A percentile compares a stretch with the other conserved stretches of the same genome.
These are phyloP conservation scores for Cardiospermum halicacabum DNA, from an alignment of 345 rosid genomes.

Conservation along the genomic window DNA sequence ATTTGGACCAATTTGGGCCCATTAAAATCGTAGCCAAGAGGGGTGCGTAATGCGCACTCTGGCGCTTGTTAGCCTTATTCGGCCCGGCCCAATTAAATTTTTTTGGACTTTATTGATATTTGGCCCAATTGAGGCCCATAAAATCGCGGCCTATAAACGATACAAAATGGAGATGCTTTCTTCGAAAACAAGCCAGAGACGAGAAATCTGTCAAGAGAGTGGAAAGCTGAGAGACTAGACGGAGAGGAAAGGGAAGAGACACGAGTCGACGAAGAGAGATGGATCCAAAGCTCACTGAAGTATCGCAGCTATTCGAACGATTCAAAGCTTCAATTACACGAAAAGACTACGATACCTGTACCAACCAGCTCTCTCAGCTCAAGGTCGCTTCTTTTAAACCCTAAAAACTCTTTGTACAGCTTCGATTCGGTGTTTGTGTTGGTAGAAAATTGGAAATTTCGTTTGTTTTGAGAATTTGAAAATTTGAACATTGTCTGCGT, in stretches of 20 bases:
- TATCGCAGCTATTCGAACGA: slow-evolving; percentile 78
- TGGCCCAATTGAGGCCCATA: neutral
- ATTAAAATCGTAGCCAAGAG: too few relatives aligned
- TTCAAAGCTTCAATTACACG: slow-evolving; percentile 77
- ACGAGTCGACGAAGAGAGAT: slow-evolving; percentile 27
- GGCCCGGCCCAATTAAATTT: too few relatives aligned
- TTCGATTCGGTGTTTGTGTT: neutral
- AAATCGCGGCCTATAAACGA: neutral
- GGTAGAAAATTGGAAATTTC: neutral
- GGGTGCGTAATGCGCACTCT: too few relatives aligned
- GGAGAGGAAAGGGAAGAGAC: neutral
- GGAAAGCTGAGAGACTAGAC: neutral
- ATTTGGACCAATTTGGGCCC: too few relatives aligned
- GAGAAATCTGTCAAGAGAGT: neutral
- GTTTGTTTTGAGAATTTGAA: neutral
- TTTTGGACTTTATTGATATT: too few relatives aligned
- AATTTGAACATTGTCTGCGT: neutral
- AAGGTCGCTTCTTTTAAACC: slow-evolving; percentile 51
- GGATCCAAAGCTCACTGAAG: slow-evolving; percentile 87
- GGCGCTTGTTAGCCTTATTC: too few relatives aligned
- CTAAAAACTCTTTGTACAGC: slow-evolving; percentile 24
- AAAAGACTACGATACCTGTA: slow-evolving; percentile 54
- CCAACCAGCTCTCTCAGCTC: slow-evolving; percentile 61
- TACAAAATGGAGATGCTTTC: slow-evolving; percentile 20
- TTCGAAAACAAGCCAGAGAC: slow-evolving; percentile 33